Percentiles rank a stretch among this genome's conserved stretches.
These are phyloP conservation scores for Trypanosoma rangeli DNA, from an alignment of 208 protist species.

Conservation along the genomic window DNA sequence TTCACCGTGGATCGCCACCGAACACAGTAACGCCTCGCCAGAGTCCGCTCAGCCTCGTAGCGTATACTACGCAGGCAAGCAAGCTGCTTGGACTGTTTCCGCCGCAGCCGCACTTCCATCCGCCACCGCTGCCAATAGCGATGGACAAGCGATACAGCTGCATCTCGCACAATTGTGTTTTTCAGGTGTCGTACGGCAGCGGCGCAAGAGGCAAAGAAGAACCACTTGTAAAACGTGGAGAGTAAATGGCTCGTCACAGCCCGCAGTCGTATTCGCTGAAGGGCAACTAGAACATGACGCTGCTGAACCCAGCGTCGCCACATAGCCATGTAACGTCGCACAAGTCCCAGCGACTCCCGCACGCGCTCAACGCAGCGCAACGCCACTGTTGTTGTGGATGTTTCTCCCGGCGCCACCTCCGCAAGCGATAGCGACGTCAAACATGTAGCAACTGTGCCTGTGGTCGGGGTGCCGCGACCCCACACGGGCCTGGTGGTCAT, in stretches of 20 bases:
- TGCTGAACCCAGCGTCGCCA: slow-evolving; percentile 4
- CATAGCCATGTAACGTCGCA: slow-evolving; percentile 5
- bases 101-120: background rate
- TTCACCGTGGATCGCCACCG: background rate
- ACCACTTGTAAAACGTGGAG: slow-evolving; percentile 17
- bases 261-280: background rate
- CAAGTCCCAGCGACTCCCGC: background rate
- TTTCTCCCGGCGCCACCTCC: background rate
- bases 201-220: slow-evolving; percentile 13
- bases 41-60: background rate
- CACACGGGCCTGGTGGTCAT: background rate
- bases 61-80: slow-evolving; percentile 2
- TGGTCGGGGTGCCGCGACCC: background rate
- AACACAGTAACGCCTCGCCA: background rate
- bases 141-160: background rate
- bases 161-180: background rate
- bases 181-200: background rate
- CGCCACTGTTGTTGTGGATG: background rate
- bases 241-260: background rate
- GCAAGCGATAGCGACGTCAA: background rate
- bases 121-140: slow-evolving; percentile 11
- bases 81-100: background rate
- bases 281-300: background rate
- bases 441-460: background rate
- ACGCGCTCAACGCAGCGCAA: slow-evolving; percentile 2